phyloP scores from a whole-genome alignment of 345 rosid species.

The Citrus mangshanensis region DNA sequence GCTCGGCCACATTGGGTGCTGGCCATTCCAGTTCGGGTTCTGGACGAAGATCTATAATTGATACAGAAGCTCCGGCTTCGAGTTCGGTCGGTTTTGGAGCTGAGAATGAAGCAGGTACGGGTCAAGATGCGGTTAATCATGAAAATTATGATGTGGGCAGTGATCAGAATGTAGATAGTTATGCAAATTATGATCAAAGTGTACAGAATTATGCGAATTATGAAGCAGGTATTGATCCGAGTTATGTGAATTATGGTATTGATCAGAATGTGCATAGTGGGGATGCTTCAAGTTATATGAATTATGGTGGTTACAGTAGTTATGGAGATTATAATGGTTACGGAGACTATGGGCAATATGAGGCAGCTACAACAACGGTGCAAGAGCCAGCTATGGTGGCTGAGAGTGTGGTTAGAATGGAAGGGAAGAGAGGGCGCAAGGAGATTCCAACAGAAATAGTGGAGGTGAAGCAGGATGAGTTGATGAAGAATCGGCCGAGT shows the following conservation, averaged over 20 bases:
- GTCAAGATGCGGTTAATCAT: conserved; percentile 17
- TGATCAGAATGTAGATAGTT: conserved; percentile 16
- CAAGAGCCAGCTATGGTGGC: conserved; percentile 27
- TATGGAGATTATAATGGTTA: conserved; percentile 21
- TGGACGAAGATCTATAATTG: conserved; percentile 66
- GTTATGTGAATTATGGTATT: conserved; percentile 18
- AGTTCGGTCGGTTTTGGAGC: conserved; percentile 9
- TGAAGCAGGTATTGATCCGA: conserved; percentile 19
- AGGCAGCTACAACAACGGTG: conserved; percentile 12
- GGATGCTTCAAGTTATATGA: conserved; percentile 34
- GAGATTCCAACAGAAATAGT: conserved; percentile 63
- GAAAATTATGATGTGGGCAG: conserved; percentile 24
- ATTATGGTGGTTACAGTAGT: conserved; percentile 26
- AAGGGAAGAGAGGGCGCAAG: conserved; percentile 75
- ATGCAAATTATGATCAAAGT: conserved; percentile 15
- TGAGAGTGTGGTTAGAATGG: conserved; percentile 36
- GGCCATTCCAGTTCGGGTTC: conserved; percentile 50
- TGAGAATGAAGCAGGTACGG: conserved; percentile 22
- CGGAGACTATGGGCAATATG: conserved; percentile 39
- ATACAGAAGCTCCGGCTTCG: conserved; percentile 36
- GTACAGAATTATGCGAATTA: conserved; percentile 14
- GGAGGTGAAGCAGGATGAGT: conserved; percentile 95
- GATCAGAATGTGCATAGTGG: conserved; percentile 27
- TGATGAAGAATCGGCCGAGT: conserved; percentile 90
- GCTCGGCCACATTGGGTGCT: conserved; percentile 62